phyloP scores from a whole-genome alignment of 75 land plant species.

The Chamaecyparis obtusa region DNA sequence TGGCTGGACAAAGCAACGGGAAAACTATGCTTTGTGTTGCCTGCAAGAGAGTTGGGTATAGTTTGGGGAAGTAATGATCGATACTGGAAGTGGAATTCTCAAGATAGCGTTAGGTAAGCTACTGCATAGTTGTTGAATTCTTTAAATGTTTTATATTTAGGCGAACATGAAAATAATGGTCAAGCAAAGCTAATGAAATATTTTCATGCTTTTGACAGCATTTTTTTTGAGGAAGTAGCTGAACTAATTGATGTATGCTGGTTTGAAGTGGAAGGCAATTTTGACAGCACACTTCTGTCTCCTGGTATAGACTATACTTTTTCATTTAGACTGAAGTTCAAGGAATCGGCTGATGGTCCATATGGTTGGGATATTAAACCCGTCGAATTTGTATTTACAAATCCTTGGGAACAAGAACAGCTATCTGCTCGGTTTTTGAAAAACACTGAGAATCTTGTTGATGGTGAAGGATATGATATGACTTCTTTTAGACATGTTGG shows the following conservation, averaged over 20 bases:
- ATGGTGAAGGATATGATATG: too few relatives aligned
- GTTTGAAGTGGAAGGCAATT: conserved; percentile 46
- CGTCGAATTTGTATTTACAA: neutral
- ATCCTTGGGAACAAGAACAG: neutral
- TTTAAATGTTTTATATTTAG: neutral
- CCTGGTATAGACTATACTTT: conserved; percentile 32
- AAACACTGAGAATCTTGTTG: neutral
- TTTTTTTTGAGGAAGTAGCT: conserved; percentile 20
- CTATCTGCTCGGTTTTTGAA: neutral
- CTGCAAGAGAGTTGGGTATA: too few relatives aligned
- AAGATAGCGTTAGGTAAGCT: conserved; percentile 16
- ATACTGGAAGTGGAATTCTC: conserved; percentile 38
- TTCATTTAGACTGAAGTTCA: conserved; percentile 5
- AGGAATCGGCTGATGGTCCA: too few relatives aligned
- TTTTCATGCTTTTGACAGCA: neutral
- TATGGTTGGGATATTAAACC: neutral
- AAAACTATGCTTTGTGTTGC: too few relatives aligned
- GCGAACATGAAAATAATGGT: neutral
- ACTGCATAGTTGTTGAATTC: neutral
- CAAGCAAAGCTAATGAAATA: neutral
- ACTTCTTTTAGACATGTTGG: too few relatives aligned
- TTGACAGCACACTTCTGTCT: conserved; percentile 26
- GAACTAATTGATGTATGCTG: conserved; percentile 44
- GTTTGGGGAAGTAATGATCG: conserved; percentile 33
- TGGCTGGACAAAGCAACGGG: too few relatives aligned